Evolutionary conservation across 352 stramenopile species (phyloP).

Genomic region (Globisporangium orthogonon): DNA sequence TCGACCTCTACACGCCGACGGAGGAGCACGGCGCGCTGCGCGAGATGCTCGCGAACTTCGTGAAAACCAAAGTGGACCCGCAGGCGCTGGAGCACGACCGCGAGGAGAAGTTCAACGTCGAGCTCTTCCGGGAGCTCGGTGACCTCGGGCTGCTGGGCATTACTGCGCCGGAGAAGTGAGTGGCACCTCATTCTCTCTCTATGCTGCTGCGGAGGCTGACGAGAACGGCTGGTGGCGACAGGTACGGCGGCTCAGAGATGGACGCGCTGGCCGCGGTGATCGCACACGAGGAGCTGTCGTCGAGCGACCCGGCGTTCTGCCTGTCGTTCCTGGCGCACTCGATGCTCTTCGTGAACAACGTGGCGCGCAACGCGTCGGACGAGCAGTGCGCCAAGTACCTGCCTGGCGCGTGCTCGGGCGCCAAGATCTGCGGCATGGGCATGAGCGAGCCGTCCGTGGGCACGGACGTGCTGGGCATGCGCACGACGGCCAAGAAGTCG

Average conservation of each 20-base stretch:
- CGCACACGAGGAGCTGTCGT: slow-evolving; percentile 94
- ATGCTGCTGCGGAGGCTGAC: neutral
- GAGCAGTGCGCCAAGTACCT: slow-evolving; percentile 88
- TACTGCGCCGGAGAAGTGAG: slow-evolving; percentile 92
- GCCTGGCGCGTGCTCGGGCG: slow-evolving; percentile 88
- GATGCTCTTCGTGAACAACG: slow-evolving; percentile 94
- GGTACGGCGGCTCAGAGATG: slow-evolving; percentile 94
- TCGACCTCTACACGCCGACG: slow-evolving; percentile 86
- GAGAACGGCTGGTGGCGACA: slow-evolving; percentile 6
- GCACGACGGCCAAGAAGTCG: slow-evolving; percentile 88
- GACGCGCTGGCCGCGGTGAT: slow-evolving; percentile 93
- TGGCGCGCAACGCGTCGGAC: slow-evolving; percentile 86
- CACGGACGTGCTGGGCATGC: slow-evolving; percentile 94
- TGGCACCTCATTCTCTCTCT: neutral
- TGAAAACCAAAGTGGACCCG: slow-evolving; percentile 95
- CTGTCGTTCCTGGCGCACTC: slow-evolving; percentile 95
- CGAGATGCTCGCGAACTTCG: slow-evolving; percentile 92
- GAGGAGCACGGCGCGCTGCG: slow-evolving; percentile 87
- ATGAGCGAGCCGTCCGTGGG: slow-evolving; percentile 98
- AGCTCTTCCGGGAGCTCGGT: slow-evolving; percentile 93
- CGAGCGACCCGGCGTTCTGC: slow-evolving; percentile 97
- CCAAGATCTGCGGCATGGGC: slow-evolving; percentile 96
- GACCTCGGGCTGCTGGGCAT: slow-evolving; percentile 95
- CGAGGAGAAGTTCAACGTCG: slow-evolving; percentile 96
- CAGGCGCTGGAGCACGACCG: slow-evolving; percentile 95